Base-by-base conservation (phyloP, 169 alveolate species). In the Cryptosporidium bovis region DNA sequence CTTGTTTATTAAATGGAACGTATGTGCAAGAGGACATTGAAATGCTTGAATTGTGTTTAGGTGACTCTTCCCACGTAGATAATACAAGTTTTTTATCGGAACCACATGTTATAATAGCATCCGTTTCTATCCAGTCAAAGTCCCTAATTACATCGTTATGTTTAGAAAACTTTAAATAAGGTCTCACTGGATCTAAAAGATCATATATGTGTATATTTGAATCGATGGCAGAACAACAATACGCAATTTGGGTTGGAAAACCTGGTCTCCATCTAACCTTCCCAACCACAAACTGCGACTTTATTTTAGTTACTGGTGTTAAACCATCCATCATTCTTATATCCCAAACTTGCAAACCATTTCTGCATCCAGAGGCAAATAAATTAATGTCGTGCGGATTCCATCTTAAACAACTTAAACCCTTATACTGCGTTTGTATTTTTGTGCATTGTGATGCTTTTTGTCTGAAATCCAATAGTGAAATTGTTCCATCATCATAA, bases 141-240 rank as follows among this genome's bases (percentile, higher is more conserved):
- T 77, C 85, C 13, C 85, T 31, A 44, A 77, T 71, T n/a, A 77
- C 85, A 60, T 77, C 85, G n/a, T 36, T 24, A n/a, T 77, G 85
- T 46, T 31, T 44, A 6, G 69, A 77, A 48, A 77, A 77, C 18
- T 64, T 77, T 60, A 18, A 48, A 77, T 58, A 58, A 18, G 85
- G 77, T 16, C 85, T n/a, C 15, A 58, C 46, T 3, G 85, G 85
- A 36, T 56, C 69, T 31, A 77, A 40, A 5, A 77, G 51, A 20
- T 77, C 85, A 48, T 77, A 60, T 18, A 77, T 50, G 29, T 60
- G 53, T 29, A 77, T 77, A n/a, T n/a, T 40, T 16, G 85, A 48
- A 44, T 77, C 85, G 5, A 77, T 77, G 31, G 71, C 85, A 18
- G 85, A 77, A 20, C 77, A 77, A 31, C 85, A 77, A 15, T 40